Conservation (phyloP, 1,139 yeast genomes). For the Yamadazyma trypodendri region DNA sequence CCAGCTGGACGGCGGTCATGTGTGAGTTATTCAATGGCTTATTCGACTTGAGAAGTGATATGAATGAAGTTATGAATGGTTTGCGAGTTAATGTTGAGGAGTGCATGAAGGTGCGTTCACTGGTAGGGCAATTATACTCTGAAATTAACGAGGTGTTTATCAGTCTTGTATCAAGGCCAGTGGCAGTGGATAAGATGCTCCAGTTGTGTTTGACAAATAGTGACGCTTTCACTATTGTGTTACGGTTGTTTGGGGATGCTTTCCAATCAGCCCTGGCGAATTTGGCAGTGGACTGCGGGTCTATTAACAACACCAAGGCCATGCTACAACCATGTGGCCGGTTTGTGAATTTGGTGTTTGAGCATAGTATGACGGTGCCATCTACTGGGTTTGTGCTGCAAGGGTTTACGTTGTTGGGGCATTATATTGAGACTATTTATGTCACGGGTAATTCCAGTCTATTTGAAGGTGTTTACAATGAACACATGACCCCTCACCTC, state of each 20-base stretch:
- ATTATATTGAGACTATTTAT: conserved; percentile 24
- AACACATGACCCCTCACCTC: conserved; percentile 19
- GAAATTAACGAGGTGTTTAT: conserved; percentile 6
- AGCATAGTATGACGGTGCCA: background rate
- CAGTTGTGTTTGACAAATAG: background rate
- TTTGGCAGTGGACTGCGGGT: conserved; percentile 6
- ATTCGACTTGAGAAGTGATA: background rate
- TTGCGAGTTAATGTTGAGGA: background rate
- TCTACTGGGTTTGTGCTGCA: background rate
- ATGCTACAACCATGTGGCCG: conserved; percentile 1
- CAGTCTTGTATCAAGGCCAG: background rate
- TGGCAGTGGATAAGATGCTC: background rate
- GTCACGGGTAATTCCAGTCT: conserved; percentile 23
- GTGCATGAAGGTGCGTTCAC: background rate
- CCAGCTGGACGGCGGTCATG: conserved; percentile 3
- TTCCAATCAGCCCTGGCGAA: conserved; percentile 4
- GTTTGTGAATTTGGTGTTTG: background rate
- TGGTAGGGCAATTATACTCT: conserved; percentile 5
- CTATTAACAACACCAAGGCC: conserved; percentile 2
- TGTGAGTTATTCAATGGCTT: background rate
- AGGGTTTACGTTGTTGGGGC: conserved; percentile 12
- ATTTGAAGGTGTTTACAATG: conserved; percentile 17
- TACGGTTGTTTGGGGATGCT: background rate
- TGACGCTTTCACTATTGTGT: background rate
- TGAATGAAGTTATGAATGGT: conserved; percentile 1